Evolutionary conservation across 805 yeast genomes (phyloP).

Genomic region (Saccharomyces mikatae): DNA sequence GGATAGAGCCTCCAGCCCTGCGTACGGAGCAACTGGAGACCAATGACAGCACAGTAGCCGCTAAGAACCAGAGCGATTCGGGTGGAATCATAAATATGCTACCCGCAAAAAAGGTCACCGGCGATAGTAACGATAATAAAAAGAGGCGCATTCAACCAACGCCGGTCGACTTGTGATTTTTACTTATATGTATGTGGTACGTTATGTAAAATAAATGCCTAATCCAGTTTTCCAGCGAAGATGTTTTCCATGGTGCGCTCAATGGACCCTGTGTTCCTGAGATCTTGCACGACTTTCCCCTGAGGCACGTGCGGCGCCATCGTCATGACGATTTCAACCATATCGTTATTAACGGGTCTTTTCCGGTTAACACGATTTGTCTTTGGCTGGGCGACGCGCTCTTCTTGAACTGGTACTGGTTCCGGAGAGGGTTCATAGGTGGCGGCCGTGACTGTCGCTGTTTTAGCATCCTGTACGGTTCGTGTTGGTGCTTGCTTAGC

Average conservation of each 20-base stretch:
- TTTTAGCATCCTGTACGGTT: not conserved
- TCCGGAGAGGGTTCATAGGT: conserved; percentile 1
- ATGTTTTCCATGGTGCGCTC: conserved; percentile 62
- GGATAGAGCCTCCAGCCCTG: conserved; percentile 2
- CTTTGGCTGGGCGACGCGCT: conserved; percentile 4
- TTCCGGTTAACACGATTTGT: conserved; percentile 16
- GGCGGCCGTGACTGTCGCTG: not conserved
- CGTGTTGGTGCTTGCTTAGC: not conserved
- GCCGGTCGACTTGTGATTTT: not conserved
- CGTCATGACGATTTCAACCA: conserved; percentile 81
- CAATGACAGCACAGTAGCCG: conserved; percentile 50
- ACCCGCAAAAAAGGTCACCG: not conserved
- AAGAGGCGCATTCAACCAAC: not conserved
- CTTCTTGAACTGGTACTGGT: conserved; percentile 6
- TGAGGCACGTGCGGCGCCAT: conserved; percentile 66
- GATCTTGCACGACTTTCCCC: conserved; percentile 65
- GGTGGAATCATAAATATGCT: not conserved
- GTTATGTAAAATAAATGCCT: not conserved
- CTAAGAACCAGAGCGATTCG: conserved; percentile 37
- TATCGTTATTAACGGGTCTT: conserved; percentile 51
- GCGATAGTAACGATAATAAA: not conserved
- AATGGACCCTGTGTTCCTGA: conserved; percentile 71
- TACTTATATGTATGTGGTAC: not conserved
- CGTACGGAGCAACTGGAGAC: conserved; percentile 38
- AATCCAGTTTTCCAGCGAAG: not conserved